Evolutionary conservation across 257 asterid species (phyloP).

Genomic region (Fraxinus americana): DNA sequence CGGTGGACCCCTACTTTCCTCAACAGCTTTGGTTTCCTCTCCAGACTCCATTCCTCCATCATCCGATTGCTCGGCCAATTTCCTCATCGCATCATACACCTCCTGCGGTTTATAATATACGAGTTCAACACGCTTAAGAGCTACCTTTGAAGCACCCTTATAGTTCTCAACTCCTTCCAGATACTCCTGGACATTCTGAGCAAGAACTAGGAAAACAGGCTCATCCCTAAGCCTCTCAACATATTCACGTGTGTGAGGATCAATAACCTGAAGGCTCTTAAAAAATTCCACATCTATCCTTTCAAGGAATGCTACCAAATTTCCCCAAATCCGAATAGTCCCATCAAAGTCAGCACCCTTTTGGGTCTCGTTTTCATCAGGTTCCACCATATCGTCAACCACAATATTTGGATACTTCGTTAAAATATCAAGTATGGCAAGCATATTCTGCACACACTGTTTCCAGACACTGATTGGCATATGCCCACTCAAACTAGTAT

Average conservation of each 20-base stretch:
- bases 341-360: conserved; percentile 75
- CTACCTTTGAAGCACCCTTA: conserved; percentile 93
- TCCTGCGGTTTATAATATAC: conserved; percentile 91
- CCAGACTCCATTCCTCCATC: conserved; percentile 49
- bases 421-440: conserved; percentile 69
- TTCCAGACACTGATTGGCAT: conserved; percentile 98
- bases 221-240: conserved; percentile 93
- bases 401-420: conserved; percentile 80
- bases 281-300: conserved; percentile 84
- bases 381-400: conserved; percentile 89
- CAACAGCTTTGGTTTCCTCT: conserved; percentile 57
- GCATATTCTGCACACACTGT: conserved; percentile 76
- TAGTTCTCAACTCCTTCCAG: conserved; percentile 59
- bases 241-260: conserved; percentile 94
- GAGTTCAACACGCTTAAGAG: conserved; percentile 86
- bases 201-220: conserved; percentile 76
- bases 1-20: conserved; percentile 64
- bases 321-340: conserved; percentile 89
- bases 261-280: conserved; percentile 93
- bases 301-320: conserved; percentile 87
- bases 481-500: conserved; percentile 79
- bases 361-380: conserved; percentile 90
- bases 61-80: conserved; percentile 66
- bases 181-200: conserved; percentile 87
- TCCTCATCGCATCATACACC: conserved; percentile 94